Evolutionary conservation across 2,329 filamentous ascomycete species (phyloP).

Genomic region (Trichoderma sp.): DNA sequence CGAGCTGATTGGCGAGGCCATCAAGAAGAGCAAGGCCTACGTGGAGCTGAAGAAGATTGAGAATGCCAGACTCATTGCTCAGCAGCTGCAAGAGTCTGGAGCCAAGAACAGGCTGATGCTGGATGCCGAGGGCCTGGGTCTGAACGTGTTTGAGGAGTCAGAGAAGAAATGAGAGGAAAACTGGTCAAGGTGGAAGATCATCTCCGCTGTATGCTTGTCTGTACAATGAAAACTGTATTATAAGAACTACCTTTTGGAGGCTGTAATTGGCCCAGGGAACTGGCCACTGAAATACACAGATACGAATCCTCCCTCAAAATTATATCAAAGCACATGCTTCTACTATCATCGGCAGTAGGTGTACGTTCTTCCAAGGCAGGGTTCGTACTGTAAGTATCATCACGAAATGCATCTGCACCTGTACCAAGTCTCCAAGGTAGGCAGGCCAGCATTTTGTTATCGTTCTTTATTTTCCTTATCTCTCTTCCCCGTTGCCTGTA

Average conservation of each 20-base stretch:
- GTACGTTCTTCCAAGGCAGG: neutral
- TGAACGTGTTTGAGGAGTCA: conserved; percentile 70
- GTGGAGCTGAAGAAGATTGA: conserved; percentile 97
- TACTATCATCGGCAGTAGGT: neutral
- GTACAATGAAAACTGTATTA: conserved; percentile 31
- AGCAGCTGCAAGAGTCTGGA: conserved; percentile 78
- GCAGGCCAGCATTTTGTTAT: neutral
- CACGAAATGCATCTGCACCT: neutral
- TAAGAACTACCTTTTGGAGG: conserved; percentile 24
- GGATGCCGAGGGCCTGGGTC: conserved; percentile 82
- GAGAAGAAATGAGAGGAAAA: conserved; percentile 43
- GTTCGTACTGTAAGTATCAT: neutral
- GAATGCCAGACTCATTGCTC: conserved; percentile 87
- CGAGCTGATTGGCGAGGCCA: conserved; percentile 95
- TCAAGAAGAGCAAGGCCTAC: conserved; percentile 99
- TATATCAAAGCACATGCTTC: neutral
- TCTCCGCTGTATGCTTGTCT: conserved; percentile 48
- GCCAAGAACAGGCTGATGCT: conserved; percentile 92
- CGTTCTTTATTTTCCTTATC: neutral
- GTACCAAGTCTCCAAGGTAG: neutral
- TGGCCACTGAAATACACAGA: neutral
- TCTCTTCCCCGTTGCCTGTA: too few species aligned
- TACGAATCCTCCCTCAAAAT: conserved; percentile 3
- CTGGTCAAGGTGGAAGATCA: conserved; percentile 28
- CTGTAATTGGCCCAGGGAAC: neutral